Evolutionary conservation across 257 asterid genomes (phyloP), one percentile per base, ranked within the genome.

Genomic region (Henckelia pumila): DNA sequence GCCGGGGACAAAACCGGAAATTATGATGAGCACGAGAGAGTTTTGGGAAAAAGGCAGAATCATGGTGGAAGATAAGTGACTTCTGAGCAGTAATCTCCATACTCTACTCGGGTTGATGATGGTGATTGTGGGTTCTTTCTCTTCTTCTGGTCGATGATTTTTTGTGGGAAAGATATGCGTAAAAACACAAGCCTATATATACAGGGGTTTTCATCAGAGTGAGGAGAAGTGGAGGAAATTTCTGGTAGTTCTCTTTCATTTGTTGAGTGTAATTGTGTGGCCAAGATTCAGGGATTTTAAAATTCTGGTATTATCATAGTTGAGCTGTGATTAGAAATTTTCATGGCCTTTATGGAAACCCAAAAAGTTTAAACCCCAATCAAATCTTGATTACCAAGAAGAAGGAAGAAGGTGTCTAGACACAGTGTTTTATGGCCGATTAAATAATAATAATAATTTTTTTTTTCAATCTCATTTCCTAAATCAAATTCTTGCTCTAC

Each of bases 131-230:
- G 64, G 24, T 56, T 72, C 73, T 67, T 21, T 68, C 75, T 56
- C 33, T 64, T 17, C 63, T 68, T 67, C 21, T 62, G 4, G 13
- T 67, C 14, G 75, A 77, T 17, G 82, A 64, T 50, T 71, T 60
- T 50, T 29, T 71, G 72, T 44, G 76, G 30, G 61, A 61, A 22
- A 72, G 57, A 59, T 80, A 86, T 19, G 75, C 35, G 69, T 80
- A 87, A 0, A 79, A 1, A 29, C 78, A 74, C 49, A 86, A 57
- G 47, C 85, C 87, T 67, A 84, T 68, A 67, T 87, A 92, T 57
- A 89, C 59, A 1, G 96, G 98, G 5, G 86, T 49, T 80, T 89
- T 89, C 66, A 85, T 21, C 21, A 85, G 35, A 13, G 84, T 80
- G 40, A 89, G 62, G 61, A 78, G 67, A 56, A 81, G 60, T 10